These are phyloP conservation scores for Calonectria henricotiae DNA, from an alignment of 2,329 filamentous ascomycete species.

Conservation along the genomic window DNA sequence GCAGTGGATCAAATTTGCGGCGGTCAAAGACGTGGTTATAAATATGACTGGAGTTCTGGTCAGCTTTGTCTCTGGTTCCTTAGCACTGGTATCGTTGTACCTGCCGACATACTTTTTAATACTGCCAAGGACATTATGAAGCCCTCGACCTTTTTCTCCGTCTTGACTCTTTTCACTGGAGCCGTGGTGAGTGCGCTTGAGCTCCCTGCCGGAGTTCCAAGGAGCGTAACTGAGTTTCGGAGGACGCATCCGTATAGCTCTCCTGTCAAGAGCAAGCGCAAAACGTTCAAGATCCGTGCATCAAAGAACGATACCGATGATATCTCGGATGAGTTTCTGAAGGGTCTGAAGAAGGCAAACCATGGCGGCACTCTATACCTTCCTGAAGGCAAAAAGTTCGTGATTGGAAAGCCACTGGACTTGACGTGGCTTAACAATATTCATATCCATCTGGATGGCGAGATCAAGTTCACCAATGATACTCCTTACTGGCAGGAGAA, in stretches of 20 bases:
- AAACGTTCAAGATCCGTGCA: constrained; percentile 44
- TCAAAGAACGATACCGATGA: constrained; percentile 47
- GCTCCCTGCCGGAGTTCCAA: constrained; percentile 48
- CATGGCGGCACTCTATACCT: constrained; percentile 48
- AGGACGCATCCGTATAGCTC: constrained; percentile 45
- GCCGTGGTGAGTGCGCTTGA: constrained; percentile 45
- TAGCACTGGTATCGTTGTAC: neutral
- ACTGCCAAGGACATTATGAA: constrained; percentile 43
- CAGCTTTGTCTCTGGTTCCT: neutral
- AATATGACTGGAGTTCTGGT: neutral
- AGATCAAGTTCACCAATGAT: constrained; percentile 52
- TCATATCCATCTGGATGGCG: constrained; percentile 50
- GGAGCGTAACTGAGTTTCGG: constrained; percentile 50
- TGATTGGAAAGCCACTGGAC: constrained; percentile 50
- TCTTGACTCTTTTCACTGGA: constrained; percentile 43
- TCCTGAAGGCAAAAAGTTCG: constrained; percentile 46
- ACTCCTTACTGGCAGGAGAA: constrained; percentile 48
- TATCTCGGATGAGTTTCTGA: constrained; percentile 46
- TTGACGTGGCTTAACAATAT: constrained; percentile 47
- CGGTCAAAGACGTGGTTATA: neutral
- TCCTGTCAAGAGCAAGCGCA: constrained; percentile 39
- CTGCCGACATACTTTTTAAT: too few species aligned
- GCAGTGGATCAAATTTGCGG: neutral
- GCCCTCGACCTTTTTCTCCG: constrained; percentile 43
- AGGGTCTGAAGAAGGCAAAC: constrained; percentile 48